Evolutionary conservation across 768 basidiomycete species (phyloP), one percentile per base, ranked within the genome.

Genomic region (Lyophyllum shimeji): DNA sequence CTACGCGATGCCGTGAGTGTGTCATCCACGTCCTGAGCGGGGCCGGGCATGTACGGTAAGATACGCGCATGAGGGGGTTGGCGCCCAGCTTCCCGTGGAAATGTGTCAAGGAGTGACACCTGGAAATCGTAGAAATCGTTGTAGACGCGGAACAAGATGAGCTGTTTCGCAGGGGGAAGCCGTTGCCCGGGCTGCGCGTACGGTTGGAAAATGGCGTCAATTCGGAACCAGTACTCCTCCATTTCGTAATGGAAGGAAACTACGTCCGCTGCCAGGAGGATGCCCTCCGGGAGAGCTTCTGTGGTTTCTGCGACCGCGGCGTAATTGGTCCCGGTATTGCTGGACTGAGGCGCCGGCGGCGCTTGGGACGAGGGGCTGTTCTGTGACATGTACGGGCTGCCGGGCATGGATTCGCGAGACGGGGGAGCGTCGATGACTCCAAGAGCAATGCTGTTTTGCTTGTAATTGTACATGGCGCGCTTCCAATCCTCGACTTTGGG

Each of bases 401-500:
- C 72, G 44, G 75, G 65, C 25, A 79, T 73, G 0, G 80, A 72
- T n/a, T 71, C 65, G 21, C 76, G 70, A 50, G 66, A 68, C 29
- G 56, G 33, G 17, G 78, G 66, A 33, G 76, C 63, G 56, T 98
- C 96, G 65, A 98, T 84, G 44, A 93, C 89, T 42, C 97, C 97
- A 17, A 99, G 82, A 6, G 95, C 82, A 68, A 99, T 99, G 69
- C 92, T 93, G 69, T 88, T 93, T 62, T 94, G 92, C 72, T 98
- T 98, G 78, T 99, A 99, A 63, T 81, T 89, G 53, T 95, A 82
- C 81, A 98, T 92, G 20, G 93, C 89, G 64, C 87, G 87, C 71
- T 98, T 98, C 97, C 97, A 99, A 57, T 98, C 95, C 69, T 99
- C 97, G n/a, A 99, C 95, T 60, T 86, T 89, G 23, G 97, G 97